Conservation (phyloP, 2,329 filamentous ascomycete species). For the Aureobasidium sp. region DNA sequence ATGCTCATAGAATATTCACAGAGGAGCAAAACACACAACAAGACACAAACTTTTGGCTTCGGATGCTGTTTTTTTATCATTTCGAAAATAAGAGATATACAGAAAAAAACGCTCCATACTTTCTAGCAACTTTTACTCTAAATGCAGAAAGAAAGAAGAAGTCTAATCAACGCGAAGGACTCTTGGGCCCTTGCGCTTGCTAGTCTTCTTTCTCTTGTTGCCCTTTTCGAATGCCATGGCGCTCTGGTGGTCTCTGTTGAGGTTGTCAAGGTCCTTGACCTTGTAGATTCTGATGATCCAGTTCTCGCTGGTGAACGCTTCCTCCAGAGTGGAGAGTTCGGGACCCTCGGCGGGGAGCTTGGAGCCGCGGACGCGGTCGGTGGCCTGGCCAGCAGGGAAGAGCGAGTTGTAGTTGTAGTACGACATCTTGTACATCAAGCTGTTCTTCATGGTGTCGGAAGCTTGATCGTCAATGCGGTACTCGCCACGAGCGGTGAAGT, state of each 20-base stretch:
- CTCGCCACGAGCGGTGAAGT: conserved; percentile 89
- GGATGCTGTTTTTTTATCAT: not conserved
- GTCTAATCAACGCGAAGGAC: conserved; percentile 64
- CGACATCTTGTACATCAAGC: conserved; percentile 99
- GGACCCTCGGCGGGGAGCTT: conserved; percentile 79
- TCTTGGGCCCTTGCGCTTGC: conserved; percentile 65
- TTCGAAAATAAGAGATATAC: conserved; percentile 1
- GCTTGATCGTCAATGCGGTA: conserved; percentile 92
- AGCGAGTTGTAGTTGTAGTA: conserved; percentile 95
- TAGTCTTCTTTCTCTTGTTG: conserved; percentile 72
- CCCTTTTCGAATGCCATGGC: conserved; percentile 66
- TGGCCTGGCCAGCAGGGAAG: conserved; percentile 84
- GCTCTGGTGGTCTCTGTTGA: conserved; percentile 77
- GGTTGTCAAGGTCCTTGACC: conserved; percentile 96
- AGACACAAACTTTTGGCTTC: not conserved
- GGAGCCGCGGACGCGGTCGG: conserved; percentile 79
- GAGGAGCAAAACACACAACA: not conserved
- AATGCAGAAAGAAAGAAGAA: not conserved
- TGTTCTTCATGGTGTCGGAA: conserved; percentile 97
- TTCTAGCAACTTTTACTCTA: not conserved
- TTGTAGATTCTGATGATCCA: conserved; percentile 99
- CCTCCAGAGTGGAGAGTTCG: conserved; percentile 80
- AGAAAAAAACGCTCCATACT: not conserved
- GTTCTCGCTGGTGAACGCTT: conserved; percentile 98
- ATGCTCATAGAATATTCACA: no score